phyloP scores from a whole-genome alignment of 129 eudicot genomes.

The sunflower (Helianthus annuus) region DNA sequence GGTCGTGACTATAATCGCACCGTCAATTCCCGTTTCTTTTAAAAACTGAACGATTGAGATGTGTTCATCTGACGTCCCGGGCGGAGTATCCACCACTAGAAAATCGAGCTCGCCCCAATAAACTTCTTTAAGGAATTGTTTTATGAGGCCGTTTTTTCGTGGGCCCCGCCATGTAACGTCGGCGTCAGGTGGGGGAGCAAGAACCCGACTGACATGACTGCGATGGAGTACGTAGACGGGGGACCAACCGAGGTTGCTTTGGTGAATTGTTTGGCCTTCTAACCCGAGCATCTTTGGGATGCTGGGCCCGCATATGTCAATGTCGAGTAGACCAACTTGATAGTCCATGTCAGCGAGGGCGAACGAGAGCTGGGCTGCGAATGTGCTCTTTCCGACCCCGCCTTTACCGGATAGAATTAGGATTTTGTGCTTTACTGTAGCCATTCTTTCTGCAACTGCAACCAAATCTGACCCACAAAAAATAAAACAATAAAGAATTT shows the following conservation, averaged over 20 bases:
- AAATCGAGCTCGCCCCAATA: constrained; percentile 95
- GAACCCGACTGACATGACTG: constrained; percentile 95
- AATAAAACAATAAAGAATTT: background rate
- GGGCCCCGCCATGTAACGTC: constrained; percentile 93
- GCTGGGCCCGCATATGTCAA: constrained; percentile 96
- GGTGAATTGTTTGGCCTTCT: constrained; percentile 92
- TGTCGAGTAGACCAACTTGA: constrained; percentile 91
- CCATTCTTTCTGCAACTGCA: constrained; percentile 82
- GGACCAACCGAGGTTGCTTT: constrained; percentile 91
- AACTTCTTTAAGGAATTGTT: constrained; percentile 79
- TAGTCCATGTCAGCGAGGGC: constrained; percentile 82
- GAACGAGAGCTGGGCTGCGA: constrained; percentile 89
- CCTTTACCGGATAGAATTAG: constrained; percentile 90
- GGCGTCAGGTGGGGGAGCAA: constrained; percentile 90
- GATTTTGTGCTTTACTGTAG: constrained; percentile 91
- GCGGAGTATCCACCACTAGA: constrained; percentile 90
- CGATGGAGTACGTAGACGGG: constrained; percentile 89
- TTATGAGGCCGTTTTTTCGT: constrained; percentile 81
- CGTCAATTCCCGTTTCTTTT: constrained; percentile 82
- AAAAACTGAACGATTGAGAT: constrained; percentile 81
- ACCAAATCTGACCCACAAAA: constrained; percentile 58
- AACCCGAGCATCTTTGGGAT: constrained; percentile 94
- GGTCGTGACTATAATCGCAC: constrained; percentile 88
- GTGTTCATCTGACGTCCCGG: constrained; percentile 95
- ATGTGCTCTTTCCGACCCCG: constrained; percentile 96